phyloP scores from a whole-genome alignment of 306 rosid genomes.

The Fragaria vesca region DNA sequence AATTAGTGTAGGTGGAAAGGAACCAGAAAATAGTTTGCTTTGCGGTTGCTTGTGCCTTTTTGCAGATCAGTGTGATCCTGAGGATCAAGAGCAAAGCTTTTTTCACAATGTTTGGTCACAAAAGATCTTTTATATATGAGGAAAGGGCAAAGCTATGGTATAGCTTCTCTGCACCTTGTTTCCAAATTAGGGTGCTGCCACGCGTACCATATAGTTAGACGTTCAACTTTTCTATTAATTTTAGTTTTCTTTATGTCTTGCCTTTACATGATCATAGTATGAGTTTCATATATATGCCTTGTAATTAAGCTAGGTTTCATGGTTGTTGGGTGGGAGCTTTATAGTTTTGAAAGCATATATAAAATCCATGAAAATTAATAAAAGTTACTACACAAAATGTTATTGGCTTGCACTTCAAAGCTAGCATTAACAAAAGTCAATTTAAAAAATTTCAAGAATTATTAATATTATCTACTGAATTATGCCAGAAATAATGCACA shows the following conservation, averaged over 20 bases:
- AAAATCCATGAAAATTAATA: background rate
- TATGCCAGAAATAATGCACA: conserved; percentile 45
- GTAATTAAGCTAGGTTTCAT: background rate
- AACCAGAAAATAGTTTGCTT: conserved; percentile 20
- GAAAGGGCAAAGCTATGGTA: conserved; percentile 24
- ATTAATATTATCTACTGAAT: conserved; percentile 44
- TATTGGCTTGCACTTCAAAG: conserved; percentile 27
- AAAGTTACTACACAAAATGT: background rate
- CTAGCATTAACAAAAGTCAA: conserved; percentile 39
- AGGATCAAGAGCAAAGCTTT: conserved; percentile 34
- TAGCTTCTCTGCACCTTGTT: conserved; percentile 12
- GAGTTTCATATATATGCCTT: background rate
- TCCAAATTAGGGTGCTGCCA: conserved; percentile 56
- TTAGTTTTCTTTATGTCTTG: background rate
- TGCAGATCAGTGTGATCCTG: conserved; percentile 24
- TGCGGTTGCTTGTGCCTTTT: conserved; percentile 26
- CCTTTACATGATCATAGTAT: background rate
- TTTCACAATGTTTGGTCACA: conserved; percentile 33
- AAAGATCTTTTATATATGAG: background rate
- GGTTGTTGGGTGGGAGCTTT: conserved; percentile 18
- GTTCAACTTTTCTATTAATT: background rate
- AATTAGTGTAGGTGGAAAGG: conserved; percentile 25
- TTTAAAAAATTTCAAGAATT: conserved; percentile 30
- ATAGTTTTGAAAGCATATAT: conserved; percentile 17
- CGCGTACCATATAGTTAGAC: conserved; percentile 33